These are phyloP conservation scores for Aspergillus spinulosporus DNA, from an alignment of 2,329 filamentous ascomycete species.

Conservation along the genomic window DNA sequence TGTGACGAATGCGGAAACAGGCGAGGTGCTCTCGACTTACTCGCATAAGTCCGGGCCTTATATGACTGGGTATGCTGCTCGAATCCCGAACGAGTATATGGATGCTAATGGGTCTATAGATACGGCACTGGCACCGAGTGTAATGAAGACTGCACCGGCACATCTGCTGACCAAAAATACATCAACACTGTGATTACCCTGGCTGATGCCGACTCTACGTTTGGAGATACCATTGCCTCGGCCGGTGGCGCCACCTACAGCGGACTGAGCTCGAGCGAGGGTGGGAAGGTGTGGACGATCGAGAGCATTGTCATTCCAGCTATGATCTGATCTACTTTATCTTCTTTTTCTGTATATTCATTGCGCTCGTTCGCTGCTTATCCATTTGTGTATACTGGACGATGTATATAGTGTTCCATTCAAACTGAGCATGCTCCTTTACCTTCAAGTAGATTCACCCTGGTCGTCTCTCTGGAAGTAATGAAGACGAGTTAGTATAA, in stretches of 20 bases:
- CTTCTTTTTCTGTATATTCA: too few species aligned
- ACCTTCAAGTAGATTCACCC: too few species aligned
- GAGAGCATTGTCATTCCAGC: constrained; percentile 37
- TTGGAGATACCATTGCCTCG: constrained; percentile 27
- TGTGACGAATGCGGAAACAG: constrained; percentile 41
- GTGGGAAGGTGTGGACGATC: constrained; percentile 43
- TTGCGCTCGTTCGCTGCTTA: too few species aligned
- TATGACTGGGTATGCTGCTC: constrained; percentile 34
- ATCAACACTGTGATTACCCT: constrained; percentile 29
- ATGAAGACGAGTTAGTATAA: too few species aligned
- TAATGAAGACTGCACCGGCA: constrained; percentile 39
- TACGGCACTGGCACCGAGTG: constrained; percentile 48
- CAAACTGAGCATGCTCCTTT: too few species aligned
- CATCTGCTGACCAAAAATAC: constrained; percentile 42
- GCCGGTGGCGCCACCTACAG: constrained; percentile 38
- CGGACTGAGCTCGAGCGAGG: constrained; percentile 34
- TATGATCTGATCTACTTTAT: constrained; percentile 25
- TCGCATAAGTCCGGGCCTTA: constrained; percentile 37
- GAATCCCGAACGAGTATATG: neutral
- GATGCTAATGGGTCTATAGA: constrained; percentile 11
- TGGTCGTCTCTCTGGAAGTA: too few species aligned
- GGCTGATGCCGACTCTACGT: constrained; percentile 12
- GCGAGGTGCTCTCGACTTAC: constrained; percentile 37
- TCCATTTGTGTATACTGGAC: too few species aligned
- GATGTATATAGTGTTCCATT: too few species aligned